Conservation (phyloP, 2,329 filamentous ascomycete species). For the Beauveria bassiana region DNA sequence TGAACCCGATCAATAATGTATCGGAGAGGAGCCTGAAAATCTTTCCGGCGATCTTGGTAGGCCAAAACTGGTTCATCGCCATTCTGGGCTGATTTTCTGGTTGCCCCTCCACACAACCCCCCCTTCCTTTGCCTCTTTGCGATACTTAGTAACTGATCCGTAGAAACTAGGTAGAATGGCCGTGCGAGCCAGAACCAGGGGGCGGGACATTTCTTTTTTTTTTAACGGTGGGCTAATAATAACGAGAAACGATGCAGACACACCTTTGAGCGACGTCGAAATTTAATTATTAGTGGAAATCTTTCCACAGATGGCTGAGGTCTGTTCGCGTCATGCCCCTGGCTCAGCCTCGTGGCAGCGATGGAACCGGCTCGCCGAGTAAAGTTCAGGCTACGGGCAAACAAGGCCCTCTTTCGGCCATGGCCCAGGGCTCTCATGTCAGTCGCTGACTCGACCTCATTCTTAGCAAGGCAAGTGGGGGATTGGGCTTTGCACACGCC, state of each 20-base stretch:
- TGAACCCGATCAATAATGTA: neutral
- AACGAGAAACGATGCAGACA: neutral
- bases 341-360: constrained; percentile 2
- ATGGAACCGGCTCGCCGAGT: constrained; percentile 4
- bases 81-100: neutral
- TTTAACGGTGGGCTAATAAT: neutral
- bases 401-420: neutral
- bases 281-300: neutral
- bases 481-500: neutral
- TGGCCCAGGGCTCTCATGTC: neutral
- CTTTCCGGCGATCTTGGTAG: neutral
- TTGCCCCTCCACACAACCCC: neutral
- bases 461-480: neutral
- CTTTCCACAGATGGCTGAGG: neutral
- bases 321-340: constrained; percentile 2
- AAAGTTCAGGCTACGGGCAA: neutral
- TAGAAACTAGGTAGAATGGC: neutral
- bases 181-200: neutral
- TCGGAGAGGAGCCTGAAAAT: neutral
- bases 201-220: neutral
- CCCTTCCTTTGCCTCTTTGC: neutral
- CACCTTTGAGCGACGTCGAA: too few species aligned
- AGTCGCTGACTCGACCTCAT: neutral
- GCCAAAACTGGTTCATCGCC: neutral
- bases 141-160: neutral